Conservation (phyloP, 2,329 filamentous ascomycete species). For the Fusarium sarcochroum region DNA sequence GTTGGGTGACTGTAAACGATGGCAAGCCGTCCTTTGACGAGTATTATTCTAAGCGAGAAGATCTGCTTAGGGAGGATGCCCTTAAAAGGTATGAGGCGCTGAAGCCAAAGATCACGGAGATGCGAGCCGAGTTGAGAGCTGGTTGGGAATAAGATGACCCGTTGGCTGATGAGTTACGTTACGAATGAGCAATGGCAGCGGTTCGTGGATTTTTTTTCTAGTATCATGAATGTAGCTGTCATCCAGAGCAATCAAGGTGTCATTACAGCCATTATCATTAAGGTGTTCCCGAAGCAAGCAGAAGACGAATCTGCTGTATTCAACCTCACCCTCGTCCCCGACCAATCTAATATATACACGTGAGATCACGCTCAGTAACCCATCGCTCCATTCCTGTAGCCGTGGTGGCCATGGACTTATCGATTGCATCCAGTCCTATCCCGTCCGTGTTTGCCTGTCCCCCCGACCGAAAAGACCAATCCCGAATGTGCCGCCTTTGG, state of each 20-base stretch:
- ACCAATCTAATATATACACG: slow-evolving; percentile 45
- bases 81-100: slow-evolving; percentile 50
- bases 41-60: slow-evolving; percentile 52
- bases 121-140: slow-evolving; percentile 35
- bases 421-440: slow-evolving; percentile 32
- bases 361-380: slow-evolving; percentile 24
- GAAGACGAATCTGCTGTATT: slow-evolving; percentile 45
- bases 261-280: slow-evolving; percentile 37
- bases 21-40: slow-evolving; percentile 55
- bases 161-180: neutral
- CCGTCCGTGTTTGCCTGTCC: slow-evolving; percentile 15
- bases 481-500: slow-evolving; percentile 14
- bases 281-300: slow-evolving; percentile 16
- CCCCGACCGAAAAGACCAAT: slow-evolving; percentile 11
- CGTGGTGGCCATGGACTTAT: slow-evolving; percentile 22
- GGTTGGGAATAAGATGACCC: slow-evolving; percentile 5
- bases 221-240: neutral
- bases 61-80: slow-evolving; percentile 53
- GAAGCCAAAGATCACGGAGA: slow-evolving; percentile 37
- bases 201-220: neutral
- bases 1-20: slow-evolving; percentile 56
- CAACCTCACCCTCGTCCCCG: slow-evolving; percentile 24
- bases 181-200: neutral
- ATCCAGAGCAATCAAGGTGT: slow-evolving; percentile 5
- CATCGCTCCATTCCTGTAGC: slow-evolving; percentile 33